These are phyloP conservation scores for Heterobasidion parviporum DNA, from an alignment of 1,284 basidiomycete species.

Conservation along the genomic window DNA sequence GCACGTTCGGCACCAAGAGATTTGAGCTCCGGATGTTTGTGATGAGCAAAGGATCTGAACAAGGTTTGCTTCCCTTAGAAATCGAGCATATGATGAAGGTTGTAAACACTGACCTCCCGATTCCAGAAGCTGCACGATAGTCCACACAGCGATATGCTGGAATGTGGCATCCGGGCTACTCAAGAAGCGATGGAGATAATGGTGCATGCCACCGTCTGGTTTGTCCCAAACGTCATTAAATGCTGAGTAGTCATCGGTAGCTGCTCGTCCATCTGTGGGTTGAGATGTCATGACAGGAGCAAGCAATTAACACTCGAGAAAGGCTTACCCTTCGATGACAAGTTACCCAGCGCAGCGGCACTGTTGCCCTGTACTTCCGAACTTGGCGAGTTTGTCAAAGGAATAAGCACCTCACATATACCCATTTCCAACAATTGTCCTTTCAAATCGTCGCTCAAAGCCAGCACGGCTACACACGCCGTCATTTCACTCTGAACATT, in stretches of 20 bases:
- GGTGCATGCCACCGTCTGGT: conserved; percentile 95
- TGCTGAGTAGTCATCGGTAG: conserved; percentile 92
- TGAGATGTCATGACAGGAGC: background rate
- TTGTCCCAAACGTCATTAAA: conserved; percentile 99
- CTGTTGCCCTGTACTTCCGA: conserved; percentile 99
- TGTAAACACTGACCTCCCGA: conserved; percentile 69
- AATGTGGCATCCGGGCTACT: conserved; percentile 96
- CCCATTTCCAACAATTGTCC: conserved; percentile 96
- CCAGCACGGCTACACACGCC: conserved; percentile 93
- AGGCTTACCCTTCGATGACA: conserved; percentile 86
- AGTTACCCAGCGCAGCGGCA: conserved; percentile 94
- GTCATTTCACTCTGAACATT: conserved; percentile 99
- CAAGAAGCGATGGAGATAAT: conserved; percentile 92
- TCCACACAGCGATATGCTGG: conserved; percentile 99
- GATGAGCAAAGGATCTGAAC: conserved; percentile 72
- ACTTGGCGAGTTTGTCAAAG: conserved; percentile 90
- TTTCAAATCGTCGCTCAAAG: conserved; percentile 91
- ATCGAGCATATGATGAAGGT: background rate
- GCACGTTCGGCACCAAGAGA: conserved; percentile 78
- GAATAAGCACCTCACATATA: conserved; percentile 96
- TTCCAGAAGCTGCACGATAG: conserved; percentile 94
- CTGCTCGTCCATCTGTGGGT: conserved; percentile 57
- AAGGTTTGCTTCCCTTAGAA: background rate
- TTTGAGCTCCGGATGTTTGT: conserved; percentile 82
- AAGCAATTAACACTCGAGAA: background rate